Evolutionary conservation across 805 yeast genomes (phyloP).

Genomic region (Barnettozyma wickerhamii): DNA sequence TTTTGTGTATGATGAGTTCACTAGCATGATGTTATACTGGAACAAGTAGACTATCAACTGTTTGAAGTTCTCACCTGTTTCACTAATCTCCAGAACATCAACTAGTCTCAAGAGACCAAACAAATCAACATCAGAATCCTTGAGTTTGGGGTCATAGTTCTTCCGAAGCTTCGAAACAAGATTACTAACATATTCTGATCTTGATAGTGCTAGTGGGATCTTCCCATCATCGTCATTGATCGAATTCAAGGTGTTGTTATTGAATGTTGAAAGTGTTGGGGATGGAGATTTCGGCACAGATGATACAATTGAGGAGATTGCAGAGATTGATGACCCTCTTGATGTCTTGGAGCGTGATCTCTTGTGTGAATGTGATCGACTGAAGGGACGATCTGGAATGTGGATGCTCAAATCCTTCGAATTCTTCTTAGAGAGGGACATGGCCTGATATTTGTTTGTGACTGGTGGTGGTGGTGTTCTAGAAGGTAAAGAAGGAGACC

Average conservation of each 20-base stretch:
- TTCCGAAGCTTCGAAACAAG: conserved; percentile 9
- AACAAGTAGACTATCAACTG: conserved; percentile 32
- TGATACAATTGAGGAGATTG: conserved; percentile 25
- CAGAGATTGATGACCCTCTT: conserved; percentile 27
- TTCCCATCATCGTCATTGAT: conserved; percentile 1
- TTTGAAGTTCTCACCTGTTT: conserved; percentile 23
- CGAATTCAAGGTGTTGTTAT: conserved; percentile 4
- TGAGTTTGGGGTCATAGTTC: conserved; percentile 17
- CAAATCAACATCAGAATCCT: conserved; percentile 27
- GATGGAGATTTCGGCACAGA: conserved; percentile 26
- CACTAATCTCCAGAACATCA: conserved; percentile 30
- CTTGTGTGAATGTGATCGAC: conserved; percentile 3
- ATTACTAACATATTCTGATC: conserved; percentile 17
- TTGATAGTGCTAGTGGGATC: conserved; percentile 15
- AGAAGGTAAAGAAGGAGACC: background rate
- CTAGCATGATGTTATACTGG: conserved; percentile 20
- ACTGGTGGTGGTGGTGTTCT: background rate
- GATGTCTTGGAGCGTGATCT: conserved; percentile 12
- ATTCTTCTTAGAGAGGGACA: conserved; percentile 21
- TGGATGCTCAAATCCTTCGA: conserved; percentile 24
- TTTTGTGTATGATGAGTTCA: conserved; percentile 10
- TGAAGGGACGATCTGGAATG: conserved; percentile 13
- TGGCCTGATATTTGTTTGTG: conserved; percentile 1
- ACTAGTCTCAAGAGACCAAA: conserved; percentile 34
- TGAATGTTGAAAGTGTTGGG: conserved; percentile 10